Conservation (phyloP, 1,284 basidiomycete species). For the Coriolopsis trogii region DNA sequence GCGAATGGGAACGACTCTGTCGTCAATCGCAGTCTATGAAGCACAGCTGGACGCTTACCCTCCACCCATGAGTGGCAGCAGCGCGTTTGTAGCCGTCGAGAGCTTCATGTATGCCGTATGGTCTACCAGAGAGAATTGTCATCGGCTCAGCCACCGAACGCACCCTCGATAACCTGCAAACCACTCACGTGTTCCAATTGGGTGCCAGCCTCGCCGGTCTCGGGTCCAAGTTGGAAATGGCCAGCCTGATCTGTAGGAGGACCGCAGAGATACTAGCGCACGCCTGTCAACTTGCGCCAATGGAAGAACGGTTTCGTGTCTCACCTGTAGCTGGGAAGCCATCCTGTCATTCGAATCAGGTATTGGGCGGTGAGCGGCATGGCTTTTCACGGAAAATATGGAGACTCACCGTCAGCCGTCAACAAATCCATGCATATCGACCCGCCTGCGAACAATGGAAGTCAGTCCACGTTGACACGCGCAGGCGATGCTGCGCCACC, state of each 20-base stretch:
- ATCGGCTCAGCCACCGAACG: neutral
- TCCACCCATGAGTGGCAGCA: conserved; percentile 60
- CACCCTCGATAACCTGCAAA: conserved; percentile 19
- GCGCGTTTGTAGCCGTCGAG: conserved; percentile 59
- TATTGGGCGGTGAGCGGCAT: no score
- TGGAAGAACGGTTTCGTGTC: neutral
- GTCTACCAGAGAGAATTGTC: conserved; percentile 30
- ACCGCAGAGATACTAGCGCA: conserved; percentile 55
- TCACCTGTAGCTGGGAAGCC: conserved; percentile 67
- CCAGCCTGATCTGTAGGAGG: conserved; percentile 63
- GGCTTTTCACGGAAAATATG: neutral
- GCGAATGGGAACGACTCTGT: neutral
- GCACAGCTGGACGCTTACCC: no score
- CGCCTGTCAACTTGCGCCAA: conserved; percentile 4
- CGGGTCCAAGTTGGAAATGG: conserved; percentile 62
- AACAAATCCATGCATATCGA: conserved; percentile 72
- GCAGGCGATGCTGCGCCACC: no score
- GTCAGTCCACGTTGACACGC: no score
- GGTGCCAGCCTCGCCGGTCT: conserved; percentile 53
- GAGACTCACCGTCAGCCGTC: conserved; percentile 54
- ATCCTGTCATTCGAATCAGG: no score
- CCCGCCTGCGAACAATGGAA: conserved; percentile 47
- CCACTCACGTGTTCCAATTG: conserved; percentile 41
- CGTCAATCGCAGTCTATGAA: no score
- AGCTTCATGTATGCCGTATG: conserved; percentile 55